Evolutionary conservation across 1,139 yeast genomes (phyloP).

Genomic region (Spathaspora jeffriesii): DNA sequence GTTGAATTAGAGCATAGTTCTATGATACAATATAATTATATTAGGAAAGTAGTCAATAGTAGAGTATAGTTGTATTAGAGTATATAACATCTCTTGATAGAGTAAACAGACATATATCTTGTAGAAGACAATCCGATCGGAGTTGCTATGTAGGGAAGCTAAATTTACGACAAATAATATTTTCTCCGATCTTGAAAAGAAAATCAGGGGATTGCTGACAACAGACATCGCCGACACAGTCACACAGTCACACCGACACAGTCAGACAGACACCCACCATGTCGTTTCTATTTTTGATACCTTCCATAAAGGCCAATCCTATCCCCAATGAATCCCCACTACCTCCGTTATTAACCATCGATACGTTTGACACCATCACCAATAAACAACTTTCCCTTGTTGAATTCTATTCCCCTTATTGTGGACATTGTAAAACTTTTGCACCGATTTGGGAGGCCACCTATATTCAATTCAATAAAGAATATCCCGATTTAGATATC

Average conservation of each 20-base stretch:
- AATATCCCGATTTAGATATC: constrained; percentile 42
- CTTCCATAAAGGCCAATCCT: not conserved
- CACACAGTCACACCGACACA: not conserved
- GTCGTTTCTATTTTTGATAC: not conserved
- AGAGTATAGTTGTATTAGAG: no score
- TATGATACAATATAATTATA: no score
- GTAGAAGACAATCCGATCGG: no score
- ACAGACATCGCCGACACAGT: not conserved
- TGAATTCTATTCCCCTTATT: constrained; percentile 71
- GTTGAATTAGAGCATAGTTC: no score
- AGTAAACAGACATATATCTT: no score
- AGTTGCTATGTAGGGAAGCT: no score
- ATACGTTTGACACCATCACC: constrained; percentile 45
- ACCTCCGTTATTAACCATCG: constrained; percentile 28
- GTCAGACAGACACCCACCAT: not conserved
- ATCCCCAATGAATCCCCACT: constrained; percentile 14
- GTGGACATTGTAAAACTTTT: constrained; percentile 65
- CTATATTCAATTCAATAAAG: constrained; percentile 38
- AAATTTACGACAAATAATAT: no score
- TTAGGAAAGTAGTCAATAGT: no score
- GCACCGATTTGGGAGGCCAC: constrained; percentile 69
- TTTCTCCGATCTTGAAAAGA: no score
- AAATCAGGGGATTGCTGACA: no score
- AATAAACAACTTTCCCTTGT: constrained; percentile 53
- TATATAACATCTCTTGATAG: no score